A percentile compares a stretch with the other conserved stretches of the same genome.
These are phyloP conservation scores for Bocquillonia castaneifolia DNA, from an alignment of 441 rosid genomes.

Conservation along the genomic window DNA sequence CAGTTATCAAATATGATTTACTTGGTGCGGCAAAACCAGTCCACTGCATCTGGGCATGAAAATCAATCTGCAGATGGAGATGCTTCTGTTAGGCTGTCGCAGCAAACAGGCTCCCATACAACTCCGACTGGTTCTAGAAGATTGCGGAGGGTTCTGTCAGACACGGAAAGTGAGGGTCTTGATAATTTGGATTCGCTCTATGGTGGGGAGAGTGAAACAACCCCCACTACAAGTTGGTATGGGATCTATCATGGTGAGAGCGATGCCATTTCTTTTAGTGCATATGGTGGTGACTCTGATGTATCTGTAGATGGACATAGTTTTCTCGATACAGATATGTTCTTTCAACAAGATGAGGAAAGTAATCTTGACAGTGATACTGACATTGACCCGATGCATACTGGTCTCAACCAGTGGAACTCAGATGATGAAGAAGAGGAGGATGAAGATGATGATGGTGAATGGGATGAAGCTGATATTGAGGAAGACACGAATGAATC, in stretches of 20 bases:
- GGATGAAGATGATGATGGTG: conserved; percentile 42
- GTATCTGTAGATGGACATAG: conserved; percentile 59
- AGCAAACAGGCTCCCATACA: conserved; percentile 41
- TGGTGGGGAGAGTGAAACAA: conserved; percentile 69
- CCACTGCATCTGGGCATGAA: conserved; percentile 36
- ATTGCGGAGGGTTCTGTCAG: conserved; percentile 59
- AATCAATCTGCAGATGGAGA: conserved; percentile 38
- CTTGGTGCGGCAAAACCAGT: conserved; percentile 51
- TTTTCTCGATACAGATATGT: conserved; percentile 45
- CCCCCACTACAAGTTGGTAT: conserved; percentile 47
- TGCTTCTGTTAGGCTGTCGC: conserved; percentile 35
- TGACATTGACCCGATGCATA: conserved; percentile 94
- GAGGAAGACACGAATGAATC: conserved; percentile 42
- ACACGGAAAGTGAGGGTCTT: conserved; percentile 73
- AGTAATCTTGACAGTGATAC: conserved; percentile 64
- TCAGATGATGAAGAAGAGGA: conserved; percentile 57
- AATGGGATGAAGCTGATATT: conserved; percentile 57
- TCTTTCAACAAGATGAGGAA: conserved; percentile 42
- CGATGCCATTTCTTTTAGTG: conserved; percentile 67
- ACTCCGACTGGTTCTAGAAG: conserved; percentile 64
- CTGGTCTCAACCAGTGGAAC: conserved; percentile 72
- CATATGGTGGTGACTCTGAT: conserved; percentile 75
- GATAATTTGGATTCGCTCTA: conserved; percentile 49
- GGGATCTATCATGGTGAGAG: conserved; percentile 50
- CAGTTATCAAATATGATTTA: conserved; percentile 52